These are phyloP conservation scores for Monosporozyma solicola DNA, from an alignment of 805 yeast species.

Conservation along the genomic window DNA sequence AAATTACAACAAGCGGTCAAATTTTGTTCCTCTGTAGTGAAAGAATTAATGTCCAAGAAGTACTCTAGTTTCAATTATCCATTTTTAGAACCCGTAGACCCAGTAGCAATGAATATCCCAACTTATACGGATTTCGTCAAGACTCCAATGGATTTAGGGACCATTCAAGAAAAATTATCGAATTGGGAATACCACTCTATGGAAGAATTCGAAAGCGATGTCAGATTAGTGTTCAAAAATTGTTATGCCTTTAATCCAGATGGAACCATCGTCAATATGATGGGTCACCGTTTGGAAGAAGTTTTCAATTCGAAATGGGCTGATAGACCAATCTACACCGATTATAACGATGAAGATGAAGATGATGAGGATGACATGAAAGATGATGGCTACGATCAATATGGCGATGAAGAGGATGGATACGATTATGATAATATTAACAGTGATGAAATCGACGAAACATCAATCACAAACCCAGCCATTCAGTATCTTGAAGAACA, in stretches of 20 bases:
- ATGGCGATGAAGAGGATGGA: constrained; percentile 29
- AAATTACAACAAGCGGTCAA: constrained; percentile 83
- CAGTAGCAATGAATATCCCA: constrained; percentile 88
- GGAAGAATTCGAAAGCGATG: constrained; percentile 77
- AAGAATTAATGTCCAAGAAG: constrained; percentile 76
- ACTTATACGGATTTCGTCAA: constrained; percentile 78
- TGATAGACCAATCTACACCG: constrained; percentile 67
- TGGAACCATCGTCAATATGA: constrained; percentile 90
- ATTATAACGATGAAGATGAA: constrained; percentile 37
- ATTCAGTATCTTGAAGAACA: constrained; percentile 84
- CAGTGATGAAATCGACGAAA: constrained; percentile 50
- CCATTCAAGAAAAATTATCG: constrained; percentile 68
- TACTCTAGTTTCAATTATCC: constrained; percentile 82
- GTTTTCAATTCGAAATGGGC: constrained; percentile 84
- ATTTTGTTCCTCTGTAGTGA: constrained; percentile 72
- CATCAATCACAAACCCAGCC: constrained; percentile 73
- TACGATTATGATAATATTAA: constrained; percentile 20
- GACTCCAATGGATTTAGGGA: constrained; percentile 91
- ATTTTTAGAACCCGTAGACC: constrained; percentile 88
- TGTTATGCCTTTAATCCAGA: constrained; percentile 92
- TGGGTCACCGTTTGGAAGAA: constrained; percentile 89
- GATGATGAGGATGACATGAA: constrained; percentile 39
- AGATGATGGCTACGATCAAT: constrained; percentile 33
- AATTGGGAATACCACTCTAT: constrained; percentile 85
- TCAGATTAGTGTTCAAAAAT: constrained; percentile 74